Percentiles rank a stretch among this genome's conserved stretches.
Conservation (phyloP, 2,329 filamentous ascomycete species). For the Cladophialophora yegresii region DNA sequence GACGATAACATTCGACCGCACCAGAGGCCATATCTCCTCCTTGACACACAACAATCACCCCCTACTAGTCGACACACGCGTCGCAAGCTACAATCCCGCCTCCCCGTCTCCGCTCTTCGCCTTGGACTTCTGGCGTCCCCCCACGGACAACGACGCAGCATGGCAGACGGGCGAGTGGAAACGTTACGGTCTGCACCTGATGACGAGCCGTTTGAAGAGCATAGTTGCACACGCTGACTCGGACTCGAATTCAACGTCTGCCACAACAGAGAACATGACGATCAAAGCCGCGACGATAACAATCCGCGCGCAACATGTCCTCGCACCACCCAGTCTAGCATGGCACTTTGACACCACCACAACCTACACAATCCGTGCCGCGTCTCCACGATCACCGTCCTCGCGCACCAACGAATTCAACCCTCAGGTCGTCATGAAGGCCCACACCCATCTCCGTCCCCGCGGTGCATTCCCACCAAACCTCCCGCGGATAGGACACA, state of each 20-base stretch:
- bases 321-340: slow-evolving; percentile 62
- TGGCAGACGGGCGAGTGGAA: slow-evolving; percentile 38
- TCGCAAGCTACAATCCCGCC: slow-evolving; percentile 3
- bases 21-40: slow-evolving; percentile 20
- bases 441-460: slow-evolving; percentile 19
- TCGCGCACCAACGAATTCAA: background rate
- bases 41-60: slow-evolving; percentile 11
- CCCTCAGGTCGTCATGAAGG: slow-evolving; percentile 6
- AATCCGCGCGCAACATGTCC: slow-evolving; percentile 43
- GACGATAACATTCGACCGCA: slow-evolving; percentile 21
- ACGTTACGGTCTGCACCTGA: slow-evolving; percentile 35
- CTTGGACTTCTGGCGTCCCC: slow-evolving; percentile 41
- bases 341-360: slow-evolving; percentile 57
- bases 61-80: slow-evolving; percentile 10
- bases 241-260: background rate
- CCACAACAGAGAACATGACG: background rate
- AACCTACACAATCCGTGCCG: slow-evolving; percentile 25
- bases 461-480: slow-evolving; percentile 17
- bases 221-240: slow-evolving; percentile 12
- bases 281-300: slow-evolving; percentile 42
- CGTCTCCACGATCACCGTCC: background rate
- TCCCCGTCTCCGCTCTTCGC: slow-evolving; percentile 15
- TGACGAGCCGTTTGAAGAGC: slow-evolving; percentile 31
- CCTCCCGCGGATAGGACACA: slow-evolving; percentile 64
- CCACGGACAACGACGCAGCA: slow-evolving; percentile 41